Base-by-base conservation (phyloP, 2,329 filamentous ascomycete species). In the Xylaria sp. region DNA sequence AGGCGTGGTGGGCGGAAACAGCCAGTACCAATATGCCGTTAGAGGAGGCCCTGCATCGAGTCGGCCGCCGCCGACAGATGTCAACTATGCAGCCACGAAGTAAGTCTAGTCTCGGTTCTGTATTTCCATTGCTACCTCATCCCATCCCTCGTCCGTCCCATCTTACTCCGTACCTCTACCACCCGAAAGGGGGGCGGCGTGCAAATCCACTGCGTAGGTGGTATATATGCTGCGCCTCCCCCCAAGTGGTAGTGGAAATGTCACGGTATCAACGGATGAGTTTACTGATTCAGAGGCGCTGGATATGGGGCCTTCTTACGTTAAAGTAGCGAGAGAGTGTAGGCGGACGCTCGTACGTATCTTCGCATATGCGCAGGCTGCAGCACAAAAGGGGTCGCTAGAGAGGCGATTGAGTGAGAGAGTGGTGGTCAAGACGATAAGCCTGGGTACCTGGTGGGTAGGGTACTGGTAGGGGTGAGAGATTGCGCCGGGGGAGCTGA, bases 11-110 rank as follows among this genome's bases (percentile, higher is more conserved):
- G 77, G 75, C 54, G 80, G 80, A 56, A 82, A 82, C 72, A 77
- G 73, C 54, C 70, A 74, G 57, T 77, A 78, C 63, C 74, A 75
- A 60, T 82, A 81, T 68, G 77, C 78, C 0, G 80, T 82, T 67
- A 76, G 75, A 71, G 81, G 80, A 52, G 80, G 80, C 2, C 76
- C 78, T 34, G 69, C 80, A 58, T 76, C 80, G 34, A 71, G 72
- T 44, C 71, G 76, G 41, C 77, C 79, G n/a, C 73, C 78, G 4
- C 73, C 78, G 4, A 76, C 73, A 58, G 77, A 80, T 63, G 76
- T 76, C 66, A 63, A 75, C n/a, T 69, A 76, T 62, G 72, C 73
- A 55, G 71, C 73, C 37, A 76, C 74, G 57, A 69, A 67, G 75
- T 77, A 73, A 75, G 74, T 75, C 25, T 5, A 46, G 34, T 64